Evolutionary conservation across 371 early-diverging fungal genomes (phyloP), one percentile per base, ranked within the genome.

Genomic region (Thermomucor indicae-seudaticae): DNA sequence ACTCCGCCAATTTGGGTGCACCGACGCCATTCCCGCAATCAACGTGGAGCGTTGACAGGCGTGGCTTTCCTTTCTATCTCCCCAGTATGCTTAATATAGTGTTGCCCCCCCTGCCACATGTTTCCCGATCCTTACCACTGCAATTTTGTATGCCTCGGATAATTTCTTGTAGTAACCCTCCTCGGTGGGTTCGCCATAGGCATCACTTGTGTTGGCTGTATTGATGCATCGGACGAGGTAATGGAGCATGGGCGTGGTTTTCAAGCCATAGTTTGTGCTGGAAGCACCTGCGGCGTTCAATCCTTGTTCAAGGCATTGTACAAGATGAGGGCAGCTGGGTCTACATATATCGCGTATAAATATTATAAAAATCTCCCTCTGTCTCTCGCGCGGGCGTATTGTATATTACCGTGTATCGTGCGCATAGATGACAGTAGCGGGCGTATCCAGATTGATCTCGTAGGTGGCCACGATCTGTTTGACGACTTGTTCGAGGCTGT

Each of bases 1-100:
- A 74, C 62, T 90, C 86, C 45, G 76, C 79, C 56, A 95, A 78
- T 63, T 92, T 91, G 45, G 89, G 89, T n/a, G 93, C 96, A 53
- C 97, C 98, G 27, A 99, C 92, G 40, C 99, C 99, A 58, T 98
- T 96, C 20, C 96, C 98, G 43, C 92, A 87, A 60, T 98, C 98
- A 38, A 97, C 84, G 41, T 75, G 62, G 42, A 97, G 73, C 27
- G 82, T 59, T 17, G 94, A 79, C 34, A 82, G 72, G 40, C 64
- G 73, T 38, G 84, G 69, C 53, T 83, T 84, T 30, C 86, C 91
- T 42, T 71, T 62, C 88, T 88, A 60, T 23, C 34, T 17, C 23
- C 17, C 29, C 10, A 6, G 34, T 54, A 23, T 31, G n/a, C n/a
- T n/a, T n/a, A n/a, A n/a, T n/a, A n/a, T n/a, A n/a, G n/a, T n/a